phyloP scores from a whole-genome alignment of 208 protist genomes.

The Leishmania arabica region DNA sequence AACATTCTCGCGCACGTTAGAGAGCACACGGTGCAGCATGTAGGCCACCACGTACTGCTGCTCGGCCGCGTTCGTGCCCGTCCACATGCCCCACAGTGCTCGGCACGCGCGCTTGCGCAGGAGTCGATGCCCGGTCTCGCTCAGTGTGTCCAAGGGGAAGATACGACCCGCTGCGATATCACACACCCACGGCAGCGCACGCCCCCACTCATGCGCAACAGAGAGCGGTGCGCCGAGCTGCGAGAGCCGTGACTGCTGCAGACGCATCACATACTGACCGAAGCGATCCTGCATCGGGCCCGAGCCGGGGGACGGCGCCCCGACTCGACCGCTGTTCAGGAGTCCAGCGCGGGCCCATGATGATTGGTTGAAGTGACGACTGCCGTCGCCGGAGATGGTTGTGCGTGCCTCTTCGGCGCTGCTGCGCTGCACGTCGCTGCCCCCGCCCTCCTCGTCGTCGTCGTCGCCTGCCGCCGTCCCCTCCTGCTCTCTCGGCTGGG shows the following conservation, averaged over 20 bases:
- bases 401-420: not conserved
- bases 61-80: slow-evolving; percentile 1
- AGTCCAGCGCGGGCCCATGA: not conserved
- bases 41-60: slow-evolving; percentile 36
- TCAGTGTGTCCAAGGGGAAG: slow-evolving; percentile 37
- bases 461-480: not conserved
- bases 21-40: slow-evolving; percentile 55
- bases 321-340: not conserved
- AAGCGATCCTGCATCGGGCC: too few relatives aligned
- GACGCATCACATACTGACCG: not conserved
- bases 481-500: not conserved
- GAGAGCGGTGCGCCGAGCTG: slow-evolving; percentile 2
- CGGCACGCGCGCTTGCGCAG: slow-evolving; percentile 45
- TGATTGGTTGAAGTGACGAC: not conserved
- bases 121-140: slow-evolving; percentile 20
- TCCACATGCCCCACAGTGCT: slow-evolving; percentile 60
- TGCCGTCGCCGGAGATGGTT: not conserved
- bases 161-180: slow-evolving; percentile 33
- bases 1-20: slow-evolving; percentile 38
- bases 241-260: not conserved
- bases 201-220: slow-evolving; percentile 15
- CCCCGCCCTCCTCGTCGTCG: not conserved
- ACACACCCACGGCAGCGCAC: slow-evolving; percentile 45
- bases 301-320: not conserved
- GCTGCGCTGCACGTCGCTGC: not conserved